phyloP scores from a whole-genome alignment of 1,284 basidiomycete genomes.

The Leccinum insigne region DNA sequence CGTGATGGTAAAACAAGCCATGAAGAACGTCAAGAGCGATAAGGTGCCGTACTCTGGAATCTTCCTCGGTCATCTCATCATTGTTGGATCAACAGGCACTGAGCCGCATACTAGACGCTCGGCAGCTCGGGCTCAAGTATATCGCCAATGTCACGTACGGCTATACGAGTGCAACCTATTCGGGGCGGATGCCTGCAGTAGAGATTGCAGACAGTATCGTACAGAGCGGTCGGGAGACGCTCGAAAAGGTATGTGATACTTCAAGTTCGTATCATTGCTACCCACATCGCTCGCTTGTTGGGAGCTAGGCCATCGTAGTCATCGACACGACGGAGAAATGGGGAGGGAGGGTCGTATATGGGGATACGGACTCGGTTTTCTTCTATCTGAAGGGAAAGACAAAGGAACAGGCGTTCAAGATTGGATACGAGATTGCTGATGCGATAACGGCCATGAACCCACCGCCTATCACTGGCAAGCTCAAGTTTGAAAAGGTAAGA shows the following conservation, averaged over 20 bases:
- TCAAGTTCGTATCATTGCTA: background rate
- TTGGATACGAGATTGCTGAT: conserved; percentile 92
- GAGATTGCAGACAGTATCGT: conserved; percentile 99
- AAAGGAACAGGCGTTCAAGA: conserved; percentile 90
- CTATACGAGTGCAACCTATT: conserved; percentile 92
- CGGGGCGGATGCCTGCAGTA: conserved; percentile 97
- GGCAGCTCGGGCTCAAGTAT: conserved; percentile 88
- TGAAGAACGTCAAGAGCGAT: conserved; percentile 78
- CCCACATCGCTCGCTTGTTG: background rate
- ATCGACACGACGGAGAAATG: conserved; percentile 83
- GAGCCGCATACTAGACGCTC: conserved; percentile 76
- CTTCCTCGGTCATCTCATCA: background rate
- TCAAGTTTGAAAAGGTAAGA: conserved; percentile 95
- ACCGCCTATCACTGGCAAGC: conserved; percentile 71
- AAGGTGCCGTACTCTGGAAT: conserved; percentile 50
- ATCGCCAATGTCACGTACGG: conserved; percentile 94
- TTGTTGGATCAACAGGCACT: conserved; percentile 53
- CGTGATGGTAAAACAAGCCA: conserved; percentile 96
- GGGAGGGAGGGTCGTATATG: conserved; percentile 94
- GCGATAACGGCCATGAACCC: conserved; percentile 88
- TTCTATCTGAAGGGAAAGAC: conserved; percentile 86
- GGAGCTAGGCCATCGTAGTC: conserved; percentile 71
- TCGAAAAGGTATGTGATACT: conserved; percentile 73
- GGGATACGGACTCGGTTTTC: conserved; percentile 98
- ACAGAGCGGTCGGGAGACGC: conserved; percentile 92